Conservation (phyloP, 2,329 filamentous ascomycete genomes). For the Arthrobotrys sphaeroides region DNA sequence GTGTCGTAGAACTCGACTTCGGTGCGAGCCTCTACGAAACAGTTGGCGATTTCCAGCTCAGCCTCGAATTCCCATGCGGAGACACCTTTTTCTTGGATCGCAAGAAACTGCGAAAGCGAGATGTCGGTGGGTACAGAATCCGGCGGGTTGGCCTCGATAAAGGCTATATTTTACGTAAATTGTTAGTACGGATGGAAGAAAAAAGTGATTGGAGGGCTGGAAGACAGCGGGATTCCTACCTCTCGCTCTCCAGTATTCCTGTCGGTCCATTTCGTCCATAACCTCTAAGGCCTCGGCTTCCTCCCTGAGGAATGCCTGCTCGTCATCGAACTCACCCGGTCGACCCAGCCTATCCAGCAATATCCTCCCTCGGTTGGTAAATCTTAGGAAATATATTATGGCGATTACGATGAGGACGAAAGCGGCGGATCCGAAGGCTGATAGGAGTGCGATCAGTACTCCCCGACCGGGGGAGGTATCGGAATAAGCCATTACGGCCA, state of each 20-base stretch:
- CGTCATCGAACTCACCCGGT: constrained; percentile 96
- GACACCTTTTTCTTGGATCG: constrained; percentile 99
- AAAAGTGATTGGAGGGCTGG: background rate
- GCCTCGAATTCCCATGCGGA: constrained; percentile 99
- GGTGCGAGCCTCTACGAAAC: constrained; percentile 93
- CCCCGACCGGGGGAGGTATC: constrained; percentile 73
- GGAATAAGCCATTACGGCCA: constrained; percentile 56
- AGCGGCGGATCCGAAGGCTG: constrained; percentile 89
- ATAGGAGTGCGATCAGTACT: constrained; percentile 92
- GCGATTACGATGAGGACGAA: constrained; percentile 81
- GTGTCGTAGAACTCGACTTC: constrained; percentile 99
- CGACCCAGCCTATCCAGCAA: constrained; percentile 91
- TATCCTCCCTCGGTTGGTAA: constrained; percentile 86
- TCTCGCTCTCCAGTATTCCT: constrained; percentile 93
- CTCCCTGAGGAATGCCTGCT: constrained; percentile 90
- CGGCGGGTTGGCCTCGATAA: constrained; percentile 90
- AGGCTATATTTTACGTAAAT: constrained; percentile 69
- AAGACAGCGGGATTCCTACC: constrained; percentile 67
- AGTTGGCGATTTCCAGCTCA: constrained; percentile 98
- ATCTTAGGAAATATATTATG: constrained; percentile 91
- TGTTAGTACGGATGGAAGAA: no score
- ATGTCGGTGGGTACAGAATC: constrained; percentile 97
- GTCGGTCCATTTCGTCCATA: constrained; percentile 92
- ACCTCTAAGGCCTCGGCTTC: constrained; percentile 93
- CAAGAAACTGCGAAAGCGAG: constrained; percentile 94